These are phyloP conservation scores for Tylopilus plumbeoviolaceoides DNA, from an alignment of 768 basidiomycete genomes.

Conservation along the genomic window DNA sequence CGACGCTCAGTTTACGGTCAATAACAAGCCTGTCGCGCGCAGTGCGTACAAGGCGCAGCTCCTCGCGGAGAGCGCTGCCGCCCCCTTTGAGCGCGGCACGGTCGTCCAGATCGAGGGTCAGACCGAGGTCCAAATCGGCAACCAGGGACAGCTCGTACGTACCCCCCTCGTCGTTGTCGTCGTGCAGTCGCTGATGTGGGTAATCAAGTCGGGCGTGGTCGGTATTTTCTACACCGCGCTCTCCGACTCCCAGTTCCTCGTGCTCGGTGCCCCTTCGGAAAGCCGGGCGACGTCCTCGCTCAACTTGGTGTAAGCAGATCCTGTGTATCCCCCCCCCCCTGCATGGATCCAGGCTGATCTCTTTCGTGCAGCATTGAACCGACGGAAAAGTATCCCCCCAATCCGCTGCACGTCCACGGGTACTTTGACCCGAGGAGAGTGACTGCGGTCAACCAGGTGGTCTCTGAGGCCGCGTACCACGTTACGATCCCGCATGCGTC, in stretches of 20 bases:
- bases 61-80: conserved; percentile 26
- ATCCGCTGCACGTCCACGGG: conserved; percentile 19
- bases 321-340: not conserved
- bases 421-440: conserved; percentile 35
- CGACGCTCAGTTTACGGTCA: conserved; percentile 36
- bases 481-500: conserved; percentile 21
- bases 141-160: conserved; percentile 27
- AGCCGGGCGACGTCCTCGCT: conserved; percentile 33
- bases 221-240: conserved; percentile 37
- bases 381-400: conserved; percentile 24
- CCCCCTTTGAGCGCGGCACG: conserved; percentile 8
- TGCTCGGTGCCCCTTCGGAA: conserved; percentile 33
- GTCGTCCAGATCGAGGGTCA: conserved; percentile 23
- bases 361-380: conserved; percentile 23
- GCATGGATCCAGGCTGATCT: not conserved
- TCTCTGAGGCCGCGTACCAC: conserved; percentile 25
- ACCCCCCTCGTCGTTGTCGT: not conserved
- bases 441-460: conserved; percentile 30
- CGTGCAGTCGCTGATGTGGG: not conserved
- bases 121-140: conserved; percentile 25
- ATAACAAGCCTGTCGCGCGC: conserved; percentile 37
- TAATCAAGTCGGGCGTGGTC: conserved; percentile 25
- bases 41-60: conserved; percentile 39
- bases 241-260: conserved; percentile 31
- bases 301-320: conserved; percentile 35